These are phyloP conservation scores for Wallacemonas collosoma DNA, from an alignment of 208 protist species.

Conservation along the genomic window DNA sequence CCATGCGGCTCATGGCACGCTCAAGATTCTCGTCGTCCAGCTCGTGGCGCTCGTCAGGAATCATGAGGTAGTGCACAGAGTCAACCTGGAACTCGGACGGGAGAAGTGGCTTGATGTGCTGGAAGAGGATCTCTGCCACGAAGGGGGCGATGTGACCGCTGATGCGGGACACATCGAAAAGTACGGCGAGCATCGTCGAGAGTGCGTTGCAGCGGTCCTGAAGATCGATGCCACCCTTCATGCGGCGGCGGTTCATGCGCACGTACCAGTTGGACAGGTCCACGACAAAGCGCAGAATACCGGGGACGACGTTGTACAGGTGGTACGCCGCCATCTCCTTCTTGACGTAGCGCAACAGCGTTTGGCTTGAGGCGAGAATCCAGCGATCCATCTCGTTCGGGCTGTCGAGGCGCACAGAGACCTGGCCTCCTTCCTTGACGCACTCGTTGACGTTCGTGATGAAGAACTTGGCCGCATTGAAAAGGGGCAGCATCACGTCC, in stretches of 20 bases:
- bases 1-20: slow-evolving; percentile 86
- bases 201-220: slow-evolving; percentile 85
- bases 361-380: slow-evolving; percentile 96
- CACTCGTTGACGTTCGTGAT: slow-evolving; percentile 93
- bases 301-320: slow-evolving; percentile 99
- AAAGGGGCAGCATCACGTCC: slow-evolving; percentile 99
- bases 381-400: slow-evolving; percentile 99
- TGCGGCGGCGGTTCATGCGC: slow-evolving; percentile 96
- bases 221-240: slow-evolving; percentile 87
- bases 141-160: slow-evolving; percentile 99
- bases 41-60: slow-evolving; percentile 81
- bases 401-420: slow-evolving; percentile 65
- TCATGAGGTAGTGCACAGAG: slow-evolving; percentile 94
- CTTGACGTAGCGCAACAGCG: slow-evolving; percentile 95
- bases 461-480: slow-evolving; percentile 99
- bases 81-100: slow-evolving; percentile 79
- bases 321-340: slow-evolving; percentile 97
- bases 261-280: slow-evolving; percentile 99
- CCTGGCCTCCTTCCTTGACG: slow-evolving; percentile 42
- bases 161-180: slow-evolving; percentile 88
- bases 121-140: slow-evolving; percentile 98
- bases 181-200: slow-evolving; percentile 93
- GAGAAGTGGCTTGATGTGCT: slow-evolving; percentile 93
- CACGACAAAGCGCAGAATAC: slow-evolving; percentile 97
- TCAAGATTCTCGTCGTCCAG: slow-evolving; percentile 77